A percentile compares a stretch with the other conserved stretches of the same genome.
Conservation (phyloP, 73 alveolate species). For the Paramecium bursaria region DNA sequence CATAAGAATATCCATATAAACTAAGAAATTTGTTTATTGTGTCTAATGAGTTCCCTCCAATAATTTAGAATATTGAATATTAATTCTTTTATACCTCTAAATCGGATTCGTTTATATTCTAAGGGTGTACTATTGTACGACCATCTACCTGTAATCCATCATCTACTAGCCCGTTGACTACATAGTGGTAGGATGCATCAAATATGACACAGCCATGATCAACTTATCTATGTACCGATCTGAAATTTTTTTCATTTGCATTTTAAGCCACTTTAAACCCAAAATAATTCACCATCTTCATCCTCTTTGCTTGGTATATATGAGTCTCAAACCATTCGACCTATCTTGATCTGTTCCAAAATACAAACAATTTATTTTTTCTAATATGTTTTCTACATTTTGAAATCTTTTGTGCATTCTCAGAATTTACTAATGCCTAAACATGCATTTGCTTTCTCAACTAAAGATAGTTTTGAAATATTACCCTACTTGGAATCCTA, state of each 20-base stretch:
- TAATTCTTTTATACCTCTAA: conserved; percentile 42
- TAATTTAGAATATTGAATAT: background rate
- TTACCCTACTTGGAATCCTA: conserved; percentile 89
- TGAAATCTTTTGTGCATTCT: conserved; percentile 76
- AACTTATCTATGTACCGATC: conserved; percentile 89
- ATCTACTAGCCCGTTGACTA: conserved; percentile 3
- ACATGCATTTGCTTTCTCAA: conserved; percentile 58
- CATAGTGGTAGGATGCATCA: conserved; percentile 79
- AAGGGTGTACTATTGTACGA: conserved; percentile 37
- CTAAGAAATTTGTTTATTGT: background rate
- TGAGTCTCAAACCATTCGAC: conserved; percentile 96
- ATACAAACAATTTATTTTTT: conserved; percentile 77
- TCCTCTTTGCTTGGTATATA: conserved; percentile 97
- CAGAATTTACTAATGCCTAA: conserved; percentile 35
- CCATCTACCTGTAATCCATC: conserved; percentile 25
- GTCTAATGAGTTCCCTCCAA: conserved; percentile 41
- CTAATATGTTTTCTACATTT: conserved; percentile 91
- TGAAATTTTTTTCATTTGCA: conserved; percentile 88
- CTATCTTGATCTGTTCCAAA: conserved; percentile 81
- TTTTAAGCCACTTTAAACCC: conserved; percentile 87
- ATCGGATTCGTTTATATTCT: conserved; percentile 12
- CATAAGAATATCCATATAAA: background rate
- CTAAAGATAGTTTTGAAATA: conserved; percentile 70
- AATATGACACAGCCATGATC: conserved; percentile 79
- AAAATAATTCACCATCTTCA: conserved; percentile 90